Conservation (phyloP, 305 asterid species). For the Petunia hybrid region DNA sequence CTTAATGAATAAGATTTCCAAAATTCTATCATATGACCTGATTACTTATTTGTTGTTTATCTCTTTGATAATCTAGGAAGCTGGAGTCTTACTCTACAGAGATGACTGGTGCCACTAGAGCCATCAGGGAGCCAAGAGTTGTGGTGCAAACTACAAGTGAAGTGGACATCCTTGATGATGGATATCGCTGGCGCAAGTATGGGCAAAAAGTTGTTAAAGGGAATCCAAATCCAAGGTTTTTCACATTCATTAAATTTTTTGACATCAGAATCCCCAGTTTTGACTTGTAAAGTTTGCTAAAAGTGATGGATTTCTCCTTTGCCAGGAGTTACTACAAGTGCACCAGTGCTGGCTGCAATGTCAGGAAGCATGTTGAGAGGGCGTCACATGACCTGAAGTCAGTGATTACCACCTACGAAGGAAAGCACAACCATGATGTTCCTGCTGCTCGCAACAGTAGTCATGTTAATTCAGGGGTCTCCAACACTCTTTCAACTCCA, state of each 20-base stretch:
- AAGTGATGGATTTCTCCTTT: not conserved
- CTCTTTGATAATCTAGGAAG: slow-evolving; percentile 61
- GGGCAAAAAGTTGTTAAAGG: slow-evolving; percentile 98
- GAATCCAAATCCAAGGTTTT: slow-evolving; percentile 94
- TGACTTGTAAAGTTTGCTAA: slow-evolving; percentile 8
- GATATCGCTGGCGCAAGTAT: slow-evolving; percentile 95
- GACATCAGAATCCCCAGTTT: not conserved
- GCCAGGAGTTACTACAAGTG: slow-evolving; percentile 97
- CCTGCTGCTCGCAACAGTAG: slow-evolving; percentile 82
- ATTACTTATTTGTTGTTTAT: slow-evolving; percentile 1
- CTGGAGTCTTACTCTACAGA: slow-evolving; percentile 56
- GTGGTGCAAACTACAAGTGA: slow-evolving; percentile 96
- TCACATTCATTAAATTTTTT: not conserved
- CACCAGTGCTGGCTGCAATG: slow-evolving; percentile 85
- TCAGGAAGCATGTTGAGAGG: slow-evolving; percentile 92
- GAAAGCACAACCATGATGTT: slow-evolving; percentile 94
- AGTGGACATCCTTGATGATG: slow-evolving; percentile 92
- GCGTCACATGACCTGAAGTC: slow-evolving; percentile 87
- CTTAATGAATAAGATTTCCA: slow-evolving; percentile 24
- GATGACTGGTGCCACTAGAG: slow-evolving; percentile 58
- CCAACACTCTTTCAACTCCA: slow-evolving; percentile 42
- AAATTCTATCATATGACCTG: not conserved
- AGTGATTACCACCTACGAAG: slow-evolving; percentile 90
- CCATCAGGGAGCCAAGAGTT: slow-evolving; percentile 89
- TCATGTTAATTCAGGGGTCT: slow-evolving; percentile 48